Conservation (phyloP, 805 yeast genomes). For the Scheffersomyces stipitis region DNA sequence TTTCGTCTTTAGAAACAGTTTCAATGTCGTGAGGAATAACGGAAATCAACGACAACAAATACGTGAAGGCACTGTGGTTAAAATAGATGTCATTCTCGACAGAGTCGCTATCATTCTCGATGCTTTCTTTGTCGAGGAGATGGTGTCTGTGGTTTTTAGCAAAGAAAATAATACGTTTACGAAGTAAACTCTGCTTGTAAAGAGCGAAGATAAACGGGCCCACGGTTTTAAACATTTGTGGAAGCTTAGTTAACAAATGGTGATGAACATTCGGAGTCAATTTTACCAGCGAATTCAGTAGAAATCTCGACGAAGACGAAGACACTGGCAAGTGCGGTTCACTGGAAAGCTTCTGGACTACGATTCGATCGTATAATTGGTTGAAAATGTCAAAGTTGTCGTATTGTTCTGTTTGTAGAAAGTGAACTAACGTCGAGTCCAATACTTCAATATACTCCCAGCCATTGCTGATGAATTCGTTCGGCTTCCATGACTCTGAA, state of each 20-base stretch:
- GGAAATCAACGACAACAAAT: slow-evolving; percentile 59
- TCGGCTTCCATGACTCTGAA: slow-evolving; percentile 45
- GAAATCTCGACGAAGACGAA: too few relatives aligned
- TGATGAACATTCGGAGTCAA: slow-evolving; percentile 24
- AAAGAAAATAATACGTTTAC: slow-evolving; percentile 51
- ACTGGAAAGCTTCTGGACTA: slow-evolving; percentile 3
- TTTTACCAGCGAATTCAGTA: too few relatives aligned
- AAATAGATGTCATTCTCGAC: slow-evolving; percentile 13
- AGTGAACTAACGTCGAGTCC: slow-evolving; percentile 22
- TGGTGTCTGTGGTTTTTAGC: slow-evolving; percentile 5
- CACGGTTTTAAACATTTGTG: slow-evolving; percentile 20
- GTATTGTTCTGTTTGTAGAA: slow-evolving; percentile 17
- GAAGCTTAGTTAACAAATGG: slow-evolving; percentile 45
- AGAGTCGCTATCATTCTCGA: slow-evolving; percentile 1
- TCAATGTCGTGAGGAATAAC: slow-evolving; percentile 59
- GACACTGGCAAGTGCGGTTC: slow-evolving; percentile 5
- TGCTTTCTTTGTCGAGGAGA: neutral
- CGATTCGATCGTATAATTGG: slow-evolving; percentile 12
- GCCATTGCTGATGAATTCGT: slow-evolving; percentile 38
- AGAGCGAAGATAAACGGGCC: slow-evolving; percentile 64
- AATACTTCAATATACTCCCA: slow-evolving; percentile 44
- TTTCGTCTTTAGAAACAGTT: slow-evolving; percentile 13
- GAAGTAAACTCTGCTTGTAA: slow-evolving; percentile 61
- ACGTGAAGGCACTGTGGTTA: slow-evolving; percentile 42
- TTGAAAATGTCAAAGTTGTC: slow-evolving; percentile 19